These are phyloP conservation scores for Colletotrichum aenigma DNA, from an alignment of 2,329 filamentous ascomycete species.

Conservation along the genomic window DNA sequence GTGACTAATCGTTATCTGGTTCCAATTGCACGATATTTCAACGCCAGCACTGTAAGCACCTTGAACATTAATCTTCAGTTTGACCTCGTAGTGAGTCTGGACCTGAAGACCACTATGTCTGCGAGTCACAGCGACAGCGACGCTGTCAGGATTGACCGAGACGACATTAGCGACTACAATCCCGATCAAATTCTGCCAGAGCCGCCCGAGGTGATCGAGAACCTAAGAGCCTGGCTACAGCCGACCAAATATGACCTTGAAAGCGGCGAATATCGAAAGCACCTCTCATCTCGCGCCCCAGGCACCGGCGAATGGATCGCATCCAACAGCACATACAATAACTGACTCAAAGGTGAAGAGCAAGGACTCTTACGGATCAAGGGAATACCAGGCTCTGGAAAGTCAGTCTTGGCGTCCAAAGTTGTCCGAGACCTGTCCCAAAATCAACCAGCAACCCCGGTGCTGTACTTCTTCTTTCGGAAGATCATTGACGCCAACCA, in stretches of 20 bases:
- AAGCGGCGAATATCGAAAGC: conserved; percentile 26
- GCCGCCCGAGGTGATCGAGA: background rate
- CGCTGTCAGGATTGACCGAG: conserved; percentile 25
- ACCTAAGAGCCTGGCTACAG: background rate
- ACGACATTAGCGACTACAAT: background rate
- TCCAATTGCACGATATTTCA: background rate
- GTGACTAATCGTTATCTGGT: background rate
- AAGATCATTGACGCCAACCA: conserved; percentile 41
- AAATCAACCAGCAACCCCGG: conserved; percentile 20
- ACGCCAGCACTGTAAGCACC: background rate
- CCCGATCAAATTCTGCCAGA: background rate
- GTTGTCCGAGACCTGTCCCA: background rate
- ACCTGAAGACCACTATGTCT: background rate
- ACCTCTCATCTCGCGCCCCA: conserved; percentile 23
- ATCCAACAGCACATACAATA: conserved; percentile 11
- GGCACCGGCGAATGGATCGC: conserved; percentile 29
- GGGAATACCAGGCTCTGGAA: conserved; percentile 39
- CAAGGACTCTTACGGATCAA: conserved; percentile 32
- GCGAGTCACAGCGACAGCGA: conserved; percentile 19
- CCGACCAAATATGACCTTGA: conserved; percentile 27
- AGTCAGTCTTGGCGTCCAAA: background rate
- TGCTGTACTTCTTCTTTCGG: conserved; percentile 44
- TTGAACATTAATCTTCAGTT: background rate
- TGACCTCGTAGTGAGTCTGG: rapidly evolving
- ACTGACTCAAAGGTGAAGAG: conserved; percentile 23